Base-by-base conservation (phyloP, 805 yeast species). In the Priceomyces medius region DNA sequence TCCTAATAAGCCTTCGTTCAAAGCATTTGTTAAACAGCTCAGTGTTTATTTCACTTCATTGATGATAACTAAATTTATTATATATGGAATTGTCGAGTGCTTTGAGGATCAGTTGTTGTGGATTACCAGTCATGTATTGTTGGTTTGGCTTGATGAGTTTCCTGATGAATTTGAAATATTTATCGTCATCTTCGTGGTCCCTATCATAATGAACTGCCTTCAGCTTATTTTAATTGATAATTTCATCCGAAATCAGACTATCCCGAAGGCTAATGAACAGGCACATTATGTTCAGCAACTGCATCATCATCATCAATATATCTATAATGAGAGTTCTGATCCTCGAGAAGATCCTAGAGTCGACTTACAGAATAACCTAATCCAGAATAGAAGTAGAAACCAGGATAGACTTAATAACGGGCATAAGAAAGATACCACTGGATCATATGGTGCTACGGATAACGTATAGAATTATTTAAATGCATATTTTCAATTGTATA, bases 151-250 rank as follows among this genome's bases (percentile, higher is more conserved):
- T 3, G 83, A 84, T 52, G 78, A 77, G 40, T 81, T 81, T 60
- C 93, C 95, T 2, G 80, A 84, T 47, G 73, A 71, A 45, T 48
- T 88, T 28, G 96, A 93, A 59, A 87, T 91, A 12, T 82, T 85
- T 29, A 76, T 91, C 46, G 96, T 93, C 19, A 84, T 91, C 81
- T 78, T 93, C 56, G 76, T 86, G 7, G 84, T 85, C 49, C 95
- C 95, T 1, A 69, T 85, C 4, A 58, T 83, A 45, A 73, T 86
- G 76, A 86, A 86, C 57, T 76, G 85, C 46, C 74, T 86, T 61
- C 95, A 86, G 58, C 79, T 83, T 50, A 72, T 81, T 35, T 74
- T 85, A 48, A 77, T 85, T 29, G 95, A 86, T 55, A 84, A 80
- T 54, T 79, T 86, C 44, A 85, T 86, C 52, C 84, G 81, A 53